Conservation (phyloP, 2,329 filamentous ascomycete species). For the Pleoardoris graminearum region DNA sequence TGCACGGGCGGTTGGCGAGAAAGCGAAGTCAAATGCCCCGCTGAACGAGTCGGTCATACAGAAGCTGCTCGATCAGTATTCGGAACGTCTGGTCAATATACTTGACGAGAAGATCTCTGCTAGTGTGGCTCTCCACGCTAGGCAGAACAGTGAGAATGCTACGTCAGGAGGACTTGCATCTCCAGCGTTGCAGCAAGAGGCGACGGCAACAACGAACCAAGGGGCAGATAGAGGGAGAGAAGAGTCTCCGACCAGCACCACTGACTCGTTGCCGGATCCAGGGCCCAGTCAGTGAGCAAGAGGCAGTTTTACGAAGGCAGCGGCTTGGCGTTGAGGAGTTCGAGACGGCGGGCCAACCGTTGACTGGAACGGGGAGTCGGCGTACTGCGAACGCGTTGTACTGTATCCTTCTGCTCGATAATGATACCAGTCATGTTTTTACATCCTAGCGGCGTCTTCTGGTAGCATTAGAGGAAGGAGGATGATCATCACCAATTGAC, state of each 20-base stretch:
- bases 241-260: conserved; percentile 8
- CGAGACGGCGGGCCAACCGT: background rate
- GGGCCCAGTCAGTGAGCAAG: too few relatives aligned
- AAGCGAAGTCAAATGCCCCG: conserved; percentile 43
- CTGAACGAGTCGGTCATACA: conserved; percentile 50
- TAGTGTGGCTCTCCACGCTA: conserved; percentile 41
- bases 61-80: conserved; percentile 74
- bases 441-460: background rate
- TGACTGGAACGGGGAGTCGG: background rate
- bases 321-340: conserved; percentile 5
- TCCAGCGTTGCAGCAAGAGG: conserved; percentile 10
- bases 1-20: conserved; percentile 49
- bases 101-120: conserved; percentile 69
- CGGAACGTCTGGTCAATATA: conserved; percentile 69
- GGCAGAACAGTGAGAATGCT: conserved; percentile 39
- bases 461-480: background rate
- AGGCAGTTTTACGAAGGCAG: background rate
- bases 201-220: background rate
- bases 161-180: conserved; percentile 17
- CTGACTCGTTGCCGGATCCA: too few relatives aligned
- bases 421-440: conserved; percentile 5
- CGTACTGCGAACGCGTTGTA: background rate
- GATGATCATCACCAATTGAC: too few relatives aligned
- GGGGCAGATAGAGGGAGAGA: conserved; percentile 8
- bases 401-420: conserved; percentile 8